These are phyloP conservation scores for Daedaleopsis sinensis DNA, from an alignment of 768 basidiomycete species.

Conservation along the genomic window DNA sequence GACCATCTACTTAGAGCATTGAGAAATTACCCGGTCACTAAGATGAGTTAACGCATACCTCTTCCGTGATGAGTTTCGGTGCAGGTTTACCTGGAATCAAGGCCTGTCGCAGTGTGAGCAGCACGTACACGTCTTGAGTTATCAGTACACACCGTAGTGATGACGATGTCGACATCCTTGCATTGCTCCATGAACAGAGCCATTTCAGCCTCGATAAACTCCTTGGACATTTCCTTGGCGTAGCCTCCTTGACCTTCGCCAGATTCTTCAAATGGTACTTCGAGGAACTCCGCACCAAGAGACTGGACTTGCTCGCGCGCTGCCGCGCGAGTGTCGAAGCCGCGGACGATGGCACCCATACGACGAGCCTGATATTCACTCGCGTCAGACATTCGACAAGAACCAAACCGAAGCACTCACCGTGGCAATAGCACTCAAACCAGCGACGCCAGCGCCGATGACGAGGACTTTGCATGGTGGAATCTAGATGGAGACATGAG, in stretches of 20 bases:
- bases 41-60: slow-evolving; percentile 35
- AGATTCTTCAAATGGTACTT: slow-evolving; percentile 78
- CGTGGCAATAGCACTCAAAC: slow-evolving; percentile 85
- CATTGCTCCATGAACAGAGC: slow-evolving; percentile 85
- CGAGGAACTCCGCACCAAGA: slow-evolving; percentile 88
- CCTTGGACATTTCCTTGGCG: slow-evolving; percentile 89
- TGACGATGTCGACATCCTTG: slow-evolving; percentile 87
- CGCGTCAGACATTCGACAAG: not conserved
- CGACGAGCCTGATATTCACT: slow-evolving; percentile 59
- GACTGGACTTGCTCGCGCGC: slow-evolving; percentile 90
- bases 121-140: not conserved
- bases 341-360: slow-evolving; percentile 86
- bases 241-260: slow-evolving; percentile 85
- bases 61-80: slow-evolving; percentile 80
- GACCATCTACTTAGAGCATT: slow-evolving; percentile 54
- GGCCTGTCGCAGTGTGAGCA: slow-evolving; percentile 46
- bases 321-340: slow-evolving; percentile 84
- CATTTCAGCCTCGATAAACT: slow-evolving; percentile 89
- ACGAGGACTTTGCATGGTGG: slow-evolving; percentile 86
- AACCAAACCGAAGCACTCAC: slow-evolving; percentile 39
- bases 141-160: slow-evolving; percentile 68
- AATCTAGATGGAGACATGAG: slow-evolving; percentile 48
- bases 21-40: not conserved
- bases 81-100: slow-evolving; percentile 87
- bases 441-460: slow-evolving; percentile 89